Percentiles rank a stretch among this genome's conserved stretches.
Conservation (phyloP, 2,329 filamentous ascomycete genomes). For the Emydomyces testavorans region DNA sequence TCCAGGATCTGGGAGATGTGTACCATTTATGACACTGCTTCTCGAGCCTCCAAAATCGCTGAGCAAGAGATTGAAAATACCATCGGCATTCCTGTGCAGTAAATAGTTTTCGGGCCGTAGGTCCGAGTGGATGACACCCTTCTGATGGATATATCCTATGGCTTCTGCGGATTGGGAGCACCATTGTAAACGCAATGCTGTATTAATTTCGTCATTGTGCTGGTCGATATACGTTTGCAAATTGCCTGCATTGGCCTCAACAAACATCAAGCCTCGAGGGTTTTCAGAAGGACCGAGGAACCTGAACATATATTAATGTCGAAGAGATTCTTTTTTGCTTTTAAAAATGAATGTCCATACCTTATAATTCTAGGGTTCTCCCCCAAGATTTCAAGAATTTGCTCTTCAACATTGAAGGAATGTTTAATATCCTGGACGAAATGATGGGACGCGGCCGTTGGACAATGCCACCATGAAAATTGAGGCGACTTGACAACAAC, state of each 20-base stretch:
- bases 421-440: conserved; percentile 11
- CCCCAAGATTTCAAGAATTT: conserved; percentile 13
- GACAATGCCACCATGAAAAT: conserved; percentile 13
- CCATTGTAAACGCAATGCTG: conserved; percentile 19
- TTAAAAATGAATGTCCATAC: conserved; percentile 6
- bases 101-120: conserved; percentile 26
- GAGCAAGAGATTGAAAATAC: conserved; percentile 24
- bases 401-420: conserved; percentile 11
- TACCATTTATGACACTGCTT: conserved; percentile 18
- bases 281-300: conserved; percentile 10
- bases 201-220: conserved; percentile 15
- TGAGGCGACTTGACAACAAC: conserved; percentile 12
- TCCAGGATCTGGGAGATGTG: conserved; percentile 20
- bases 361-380: conserved; percentile 12
- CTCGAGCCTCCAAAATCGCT: conserved; percentile 21
- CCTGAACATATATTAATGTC: conserved; percentile 10
- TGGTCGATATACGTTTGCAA: conserved; percentile 17
- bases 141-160: conserved; percentile 23
- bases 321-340: conserved; percentile 6
- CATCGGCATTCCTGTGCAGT: conserved; percentile 22
- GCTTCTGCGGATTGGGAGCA: conserved; percentile 24
- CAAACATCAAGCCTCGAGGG: conserved; percentile 15
- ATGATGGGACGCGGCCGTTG: conserved; percentile 5
- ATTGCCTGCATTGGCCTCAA: conserved; percentile 20
- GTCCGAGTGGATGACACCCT: conserved; percentile 27